Conservation (phyloP, 768 basidiomycete genomes). For the Coprinellus micaceus region DNA sequence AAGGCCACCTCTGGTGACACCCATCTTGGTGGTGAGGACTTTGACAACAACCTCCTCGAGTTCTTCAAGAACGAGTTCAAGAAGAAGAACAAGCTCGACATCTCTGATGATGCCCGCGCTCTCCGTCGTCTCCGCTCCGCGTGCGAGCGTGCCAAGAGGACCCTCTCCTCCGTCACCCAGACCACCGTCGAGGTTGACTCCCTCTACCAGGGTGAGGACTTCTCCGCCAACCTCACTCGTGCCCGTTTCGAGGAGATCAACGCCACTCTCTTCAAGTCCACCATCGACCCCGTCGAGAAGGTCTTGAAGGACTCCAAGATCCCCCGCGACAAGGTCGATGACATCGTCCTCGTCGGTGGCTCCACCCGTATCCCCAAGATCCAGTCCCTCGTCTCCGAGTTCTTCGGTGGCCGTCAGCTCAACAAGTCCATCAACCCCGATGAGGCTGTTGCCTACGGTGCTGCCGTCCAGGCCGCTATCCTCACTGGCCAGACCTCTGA, state of each 20-base stretch:
- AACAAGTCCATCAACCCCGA: constrained; percentile 99
- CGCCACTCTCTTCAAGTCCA: constrained; percentile 91
- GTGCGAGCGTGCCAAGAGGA: constrained; percentile 99
- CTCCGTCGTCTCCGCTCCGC: constrained; percentile 93
- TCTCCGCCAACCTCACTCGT: constrained; percentile 97
- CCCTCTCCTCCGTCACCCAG: constrained; percentile 95
- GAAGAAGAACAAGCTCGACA: constrained; percentile 94
- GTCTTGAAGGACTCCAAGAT: constrained; percentile 99
- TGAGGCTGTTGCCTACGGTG: constrained; percentile 99
- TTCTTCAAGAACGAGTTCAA: constrained; percentile 99
- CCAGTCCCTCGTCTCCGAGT: constrained; percentile 96
- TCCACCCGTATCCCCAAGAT: constrained; percentile 99
- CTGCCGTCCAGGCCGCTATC: constrained; percentile 98
- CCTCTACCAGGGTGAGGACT: constrained; percentile 96
- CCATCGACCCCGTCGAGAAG: constrained; percentile 97
- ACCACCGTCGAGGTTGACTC: constrained; percentile 99
- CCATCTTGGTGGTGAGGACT: constrained; percentile 99
- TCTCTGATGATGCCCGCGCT: constrained; percentile 95
- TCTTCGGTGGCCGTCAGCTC: constrained; percentile 94
- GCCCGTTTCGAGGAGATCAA: constrained; percentile 99
- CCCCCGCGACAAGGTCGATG: constrained; percentile 93
- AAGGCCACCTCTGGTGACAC: constrained; percentile 99
- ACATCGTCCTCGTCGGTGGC: constrained; percentile 99
- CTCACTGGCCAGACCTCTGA: constrained; percentile 98
- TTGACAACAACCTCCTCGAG: constrained; percentile 96